phyloP scores from a whole-genome alignment of 257 asterid genomes.

The Anisodus tanguticus region DNA sequence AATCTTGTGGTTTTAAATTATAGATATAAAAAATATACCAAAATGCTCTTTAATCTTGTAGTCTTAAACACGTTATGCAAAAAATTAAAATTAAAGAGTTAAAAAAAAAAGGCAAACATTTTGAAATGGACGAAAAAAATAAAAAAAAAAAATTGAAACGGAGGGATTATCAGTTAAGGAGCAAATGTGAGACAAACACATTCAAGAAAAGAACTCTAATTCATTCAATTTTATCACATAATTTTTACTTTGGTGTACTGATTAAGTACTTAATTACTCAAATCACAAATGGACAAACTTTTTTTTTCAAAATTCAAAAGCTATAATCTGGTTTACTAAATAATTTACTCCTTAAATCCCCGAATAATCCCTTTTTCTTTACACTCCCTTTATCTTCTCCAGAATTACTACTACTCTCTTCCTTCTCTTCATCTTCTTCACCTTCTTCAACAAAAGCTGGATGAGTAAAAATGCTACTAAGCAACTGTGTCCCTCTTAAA shows the following conservation, averaged over 20 bases:
- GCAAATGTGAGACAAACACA: neutral
- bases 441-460: constrained; percentile 65
- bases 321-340: constrained; percentile 33
- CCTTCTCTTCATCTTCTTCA: constrained; percentile 23
- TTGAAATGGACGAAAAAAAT: no score
- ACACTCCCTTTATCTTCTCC: constrained; percentile 29
- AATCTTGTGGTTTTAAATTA: no score
- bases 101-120: no score
- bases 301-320: constrained; percentile 1
- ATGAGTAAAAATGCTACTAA: constrained; percentile 58
- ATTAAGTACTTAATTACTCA: no score
- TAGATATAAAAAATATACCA: no score
- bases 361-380: constrained; percentile 25
- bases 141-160: no score
- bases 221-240: neutral
- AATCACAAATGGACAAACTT: neutral
- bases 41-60: no score
- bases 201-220: neutral
- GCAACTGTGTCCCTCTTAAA: constrained; percentile 75
- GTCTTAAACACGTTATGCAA: no score
- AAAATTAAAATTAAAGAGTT: no score
- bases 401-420: neutral
- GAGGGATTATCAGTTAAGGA: no score
- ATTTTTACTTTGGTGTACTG: neutral
- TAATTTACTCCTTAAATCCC: constrained; percentile 25